phyloP scores from a whole-genome alignment of 2,329 filamentous ascomycete species.

The Fonsecaea pedrosoi region DNA sequence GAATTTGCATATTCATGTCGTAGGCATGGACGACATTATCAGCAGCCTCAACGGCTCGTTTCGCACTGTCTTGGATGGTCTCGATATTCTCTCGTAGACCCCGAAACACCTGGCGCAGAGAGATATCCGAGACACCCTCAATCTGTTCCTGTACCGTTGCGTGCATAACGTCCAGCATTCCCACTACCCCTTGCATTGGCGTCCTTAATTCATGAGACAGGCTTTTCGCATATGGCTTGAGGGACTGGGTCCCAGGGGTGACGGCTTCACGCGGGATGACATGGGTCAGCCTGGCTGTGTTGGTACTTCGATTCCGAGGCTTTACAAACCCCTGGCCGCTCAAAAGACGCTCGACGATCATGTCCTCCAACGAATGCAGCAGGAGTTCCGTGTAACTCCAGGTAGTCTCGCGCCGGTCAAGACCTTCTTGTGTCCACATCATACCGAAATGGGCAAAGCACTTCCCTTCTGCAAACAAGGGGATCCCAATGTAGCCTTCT shows the following conservation, averaged over 20 bases:
- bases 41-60: constrained; percentile 73
- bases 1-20: constrained; percentile 76
- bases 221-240: constrained; percentile 75
- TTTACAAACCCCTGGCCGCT: constrained; percentile 59
- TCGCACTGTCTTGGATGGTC: constrained; percentile 74
- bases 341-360: constrained; percentile 65
- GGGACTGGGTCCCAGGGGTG: constrained; percentile 64
- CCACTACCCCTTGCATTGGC: constrained; percentile 77
- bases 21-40: constrained; percentile 79
- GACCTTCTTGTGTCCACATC: constrained; percentile 72
- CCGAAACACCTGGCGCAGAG: constrained; percentile 63
- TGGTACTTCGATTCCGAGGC: constrained; percentile 37
- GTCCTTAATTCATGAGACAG: constrained; percentile 75
- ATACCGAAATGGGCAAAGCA: constrained; percentile 74
- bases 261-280: constrained; percentile 63
- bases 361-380: constrained; percentile 71
- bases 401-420: constrained; percentile 61
- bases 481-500: constrained; percentile 71
- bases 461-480: constrained; percentile 69
- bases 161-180: constrained; percentile 79
- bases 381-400: constrained; percentile 74
- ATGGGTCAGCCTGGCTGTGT: constrained; percentile 44
- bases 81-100: constrained; percentile 73
- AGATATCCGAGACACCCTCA: constrained; percentile 59
- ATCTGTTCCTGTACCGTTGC: constrained; percentile 72